Conservation (phyloP, 2,329 filamentous ascomycete genomes). For the Aspergillus arachidicola region DNA sequence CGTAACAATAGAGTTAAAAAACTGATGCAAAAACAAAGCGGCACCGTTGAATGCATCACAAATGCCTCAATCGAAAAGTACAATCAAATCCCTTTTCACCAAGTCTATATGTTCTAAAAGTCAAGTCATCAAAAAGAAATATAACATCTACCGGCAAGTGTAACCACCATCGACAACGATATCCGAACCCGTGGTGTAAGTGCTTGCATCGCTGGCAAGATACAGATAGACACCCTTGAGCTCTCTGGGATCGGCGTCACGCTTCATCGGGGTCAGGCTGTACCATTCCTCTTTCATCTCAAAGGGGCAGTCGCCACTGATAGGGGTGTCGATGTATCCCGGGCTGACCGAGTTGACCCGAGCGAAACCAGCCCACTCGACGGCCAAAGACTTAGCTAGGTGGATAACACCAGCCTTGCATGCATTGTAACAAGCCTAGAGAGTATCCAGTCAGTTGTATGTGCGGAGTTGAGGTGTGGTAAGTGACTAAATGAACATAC, state of each 20-base stretch:
- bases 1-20: background rate
- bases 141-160: background rate
- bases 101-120: background rate
- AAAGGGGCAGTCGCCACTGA: background rate
- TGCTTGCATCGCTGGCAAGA: background rate
- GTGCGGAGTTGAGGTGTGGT: background rate
- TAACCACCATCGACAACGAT: background rate
- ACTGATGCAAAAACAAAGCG: background rate
- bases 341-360: constrained; percentile 41
- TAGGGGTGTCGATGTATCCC: background rate
- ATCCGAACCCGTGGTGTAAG: background rate
- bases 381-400: constrained; percentile 39
- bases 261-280: background rate
- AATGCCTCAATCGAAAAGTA: background rate
- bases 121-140: background rate
- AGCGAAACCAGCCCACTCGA: constrained; percentile 42
- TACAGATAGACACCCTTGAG: background rate
- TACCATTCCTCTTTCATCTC: background rate
- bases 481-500: constrained; percentile 10
- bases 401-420: constrained; percentile 38
- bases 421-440: constrained; percentile 31
- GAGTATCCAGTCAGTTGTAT: background rate
- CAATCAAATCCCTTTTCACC: background rate
- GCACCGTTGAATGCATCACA: background rate
- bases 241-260: background rate